A percentile compares a stretch with the other conserved stretches of the same genome.
Conservation (phyloP, 2,329 filamentous ascomycete species). For the Penicillium sp. region DNA sequence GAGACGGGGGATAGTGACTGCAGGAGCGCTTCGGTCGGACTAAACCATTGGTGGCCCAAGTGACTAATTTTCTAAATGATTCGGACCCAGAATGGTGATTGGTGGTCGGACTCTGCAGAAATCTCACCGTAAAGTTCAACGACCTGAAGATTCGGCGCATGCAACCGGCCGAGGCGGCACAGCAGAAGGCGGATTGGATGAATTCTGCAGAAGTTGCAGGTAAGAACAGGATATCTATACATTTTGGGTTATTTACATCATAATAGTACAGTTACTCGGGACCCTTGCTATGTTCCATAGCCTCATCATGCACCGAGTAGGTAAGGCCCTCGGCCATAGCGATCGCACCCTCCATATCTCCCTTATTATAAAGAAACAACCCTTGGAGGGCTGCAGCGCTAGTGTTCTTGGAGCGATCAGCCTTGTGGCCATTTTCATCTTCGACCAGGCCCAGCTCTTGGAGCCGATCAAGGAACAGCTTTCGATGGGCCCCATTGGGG, state of each 20-base stretch:
- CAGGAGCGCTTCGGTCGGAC: slow-evolving; percentile 20
- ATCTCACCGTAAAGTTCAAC: slow-evolving; percentile 16
- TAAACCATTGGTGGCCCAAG: slow-evolving; percentile 13
- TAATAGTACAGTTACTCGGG: slow-evolving; percentile 21
- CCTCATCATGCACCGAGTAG: slow-evolving; percentile 33
- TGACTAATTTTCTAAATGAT: background rate
- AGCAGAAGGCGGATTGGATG: background rate
- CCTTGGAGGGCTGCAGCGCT: slow-evolving; percentile 94
- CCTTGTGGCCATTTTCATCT: slow-evolving; percentile 50
- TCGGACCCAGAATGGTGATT: slow-evolving; percentile 5
- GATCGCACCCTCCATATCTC: slow-evolving; percentile 82
- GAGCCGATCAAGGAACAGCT: slow-evolving; percentile 69
- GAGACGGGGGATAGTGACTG: slow-evolving; percentile 16
- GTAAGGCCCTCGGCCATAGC: slow-evolving; percentile 62
- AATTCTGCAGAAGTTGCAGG: background rate
- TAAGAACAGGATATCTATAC: slow-evolving; percentile 12
- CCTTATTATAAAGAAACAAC: slow-evolving; percentile 93
- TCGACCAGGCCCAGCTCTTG: slow-evolving; percentile 69
- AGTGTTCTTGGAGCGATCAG: slow-evolving; percentile 54
- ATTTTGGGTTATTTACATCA: slow-evolving; percentile 26
- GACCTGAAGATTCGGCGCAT: slow-evolving; percentile 8
- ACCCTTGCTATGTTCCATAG: slow-evolving; percentile 18
- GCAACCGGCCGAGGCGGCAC: slow-evolving; percentile 3
- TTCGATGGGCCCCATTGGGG: slow-evolving; percentile 58
- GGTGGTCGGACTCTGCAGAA: slow-evolving; percentile 10